Conservation (phyloP, 768 basidiomycete genomes). For the Hygrophorus pudorinus region DNA sequence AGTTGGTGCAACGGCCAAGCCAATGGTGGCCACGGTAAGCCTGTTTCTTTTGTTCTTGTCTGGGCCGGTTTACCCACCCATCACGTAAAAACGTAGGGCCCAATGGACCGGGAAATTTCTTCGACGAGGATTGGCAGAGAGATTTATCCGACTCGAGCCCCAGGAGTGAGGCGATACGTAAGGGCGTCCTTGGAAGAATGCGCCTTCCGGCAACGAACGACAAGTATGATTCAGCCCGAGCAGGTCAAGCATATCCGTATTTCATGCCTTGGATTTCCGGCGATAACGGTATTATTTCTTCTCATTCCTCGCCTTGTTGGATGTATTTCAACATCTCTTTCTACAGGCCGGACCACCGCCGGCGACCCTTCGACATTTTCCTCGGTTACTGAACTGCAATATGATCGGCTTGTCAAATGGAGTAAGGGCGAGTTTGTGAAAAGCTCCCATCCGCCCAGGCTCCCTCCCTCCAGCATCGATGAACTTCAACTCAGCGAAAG, state of each 20-base stretch:
- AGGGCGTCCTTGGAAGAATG: too few relatives aligned
- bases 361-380: constrained; percentile 16
- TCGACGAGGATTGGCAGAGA: too few relatives aligned
- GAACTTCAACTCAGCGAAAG: constrained; percentile 1
- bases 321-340: too few relatives aligned
- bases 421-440: constrained; percentile 15
- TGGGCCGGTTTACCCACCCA: too few relatives aligned
- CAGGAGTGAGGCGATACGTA: neutral
- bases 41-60: neutral
- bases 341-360: neutral
- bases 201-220: too few relatives aligned
- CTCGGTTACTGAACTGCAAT: constrained; percentile 20
- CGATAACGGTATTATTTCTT: constrained; percentile 12
- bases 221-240: too few relatives aligned
- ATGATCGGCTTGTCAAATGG: constrained; percentile 20
- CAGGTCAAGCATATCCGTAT: constrained; percentile 10
- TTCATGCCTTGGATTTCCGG: constrained; percentile 25
- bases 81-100: too few relatives aligned
- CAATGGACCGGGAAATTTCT: constrained; percentile 10
- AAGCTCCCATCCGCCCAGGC: neutral
- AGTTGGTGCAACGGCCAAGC: constrained; percentile 22
- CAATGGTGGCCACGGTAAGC: constrained; percentile 21
- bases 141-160: too few relatives aligned
- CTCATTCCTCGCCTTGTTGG: neutral
- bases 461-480: too few relatives aligned